Evolutionary conservation across 257 asterid species (phyloP).

Genomic region (Cynanchum wilfordii): DNA sequence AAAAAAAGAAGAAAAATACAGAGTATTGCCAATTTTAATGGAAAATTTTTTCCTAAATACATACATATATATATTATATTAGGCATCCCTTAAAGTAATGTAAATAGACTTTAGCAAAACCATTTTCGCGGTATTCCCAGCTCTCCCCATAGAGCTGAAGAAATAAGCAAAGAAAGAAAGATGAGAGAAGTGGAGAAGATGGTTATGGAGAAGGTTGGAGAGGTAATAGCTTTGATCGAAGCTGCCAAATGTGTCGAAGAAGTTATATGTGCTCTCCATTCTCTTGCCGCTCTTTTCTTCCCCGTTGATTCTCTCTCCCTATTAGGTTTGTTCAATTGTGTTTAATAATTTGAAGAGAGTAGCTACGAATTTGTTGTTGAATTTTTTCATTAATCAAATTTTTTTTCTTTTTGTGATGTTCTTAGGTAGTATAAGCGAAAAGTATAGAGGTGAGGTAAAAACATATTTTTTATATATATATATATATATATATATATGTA

Average conservation of each 20-base stretch:
- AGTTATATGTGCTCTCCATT: constrained; percentile 60
- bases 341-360: not conserved
- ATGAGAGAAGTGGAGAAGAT: constrained; percentile 31
- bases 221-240: constrained; percentile 45
- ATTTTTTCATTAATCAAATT: not conserved
- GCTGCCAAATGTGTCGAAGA: constrained; percentile 61
- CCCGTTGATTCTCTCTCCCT: constrained; percentile 40
- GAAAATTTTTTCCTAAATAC: too few relatives aligned
- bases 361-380: not conserved
- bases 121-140: not conserved
- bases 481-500: too few relatives aligned
- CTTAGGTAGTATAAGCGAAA: constrained; percentile 55
- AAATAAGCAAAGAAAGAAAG: not conserved
- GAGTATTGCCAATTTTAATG: too few relatives aligned
- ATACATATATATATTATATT: too few relatives aligned
- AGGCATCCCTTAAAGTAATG: too few relatives aligned
- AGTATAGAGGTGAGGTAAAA: constrained; percentile 52
- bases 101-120: too few relatives aligned
- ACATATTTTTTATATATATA: too few relatives aligned
- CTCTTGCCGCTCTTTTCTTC: constrained; percentile 65
- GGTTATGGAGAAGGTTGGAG: constrained; percentile 56
- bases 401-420: not conserved
- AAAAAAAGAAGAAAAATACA: too few relatives aligned
- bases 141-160: not conserved
- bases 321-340: constrained; percentile 35